Conservation (phyloP, 345 rosid genomes). For the Stellera chamaejasme region DNA sequence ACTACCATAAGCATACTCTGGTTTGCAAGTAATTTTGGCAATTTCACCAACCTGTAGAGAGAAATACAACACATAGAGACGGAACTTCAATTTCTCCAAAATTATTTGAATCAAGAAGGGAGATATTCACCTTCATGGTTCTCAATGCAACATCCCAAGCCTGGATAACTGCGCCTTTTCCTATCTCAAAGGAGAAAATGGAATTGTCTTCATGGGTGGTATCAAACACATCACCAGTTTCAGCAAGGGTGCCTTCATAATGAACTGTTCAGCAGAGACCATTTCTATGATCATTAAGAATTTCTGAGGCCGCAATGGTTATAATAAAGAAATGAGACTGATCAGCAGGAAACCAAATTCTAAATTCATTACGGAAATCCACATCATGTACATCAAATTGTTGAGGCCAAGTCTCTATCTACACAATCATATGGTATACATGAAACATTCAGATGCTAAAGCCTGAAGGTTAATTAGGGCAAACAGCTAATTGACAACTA, state of each 20-base stretch:
- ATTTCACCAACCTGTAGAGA: constrained; percentile 81
- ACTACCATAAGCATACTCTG: constrained; percentile 88
- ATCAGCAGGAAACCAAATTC: background rate
- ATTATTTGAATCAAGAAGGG: background rate
- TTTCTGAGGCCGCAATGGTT: background rate
- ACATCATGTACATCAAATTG: too few species aligned
- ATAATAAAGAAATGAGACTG: background rate
- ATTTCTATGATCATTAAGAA: constrained; percentile 1
- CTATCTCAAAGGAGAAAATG: constrained; percentile 78
- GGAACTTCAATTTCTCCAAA: background rate
- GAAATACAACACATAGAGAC: background rate
- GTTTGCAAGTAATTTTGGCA: constrained; percentile 86
- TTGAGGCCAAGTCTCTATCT: background rate
- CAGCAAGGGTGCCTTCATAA: constrained; percentile 77
- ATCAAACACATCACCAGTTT: constrained; percentile 83
- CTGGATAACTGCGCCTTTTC: constrained; percentile 71
- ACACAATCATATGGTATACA: background rate
- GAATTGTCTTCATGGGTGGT: constrained; percentile 84
- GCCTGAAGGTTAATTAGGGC: too few species aligned
- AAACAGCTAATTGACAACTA: too few species aligned
- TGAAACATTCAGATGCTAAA: background rate
- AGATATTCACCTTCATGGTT: constrained; percentile 69
- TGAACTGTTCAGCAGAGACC: constrained; percentile 47
- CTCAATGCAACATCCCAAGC: constrained; percentile 84
- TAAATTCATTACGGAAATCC: background rate